These are phyloP conservation scores for Fraxinus sp. DNA, from an alignment of 305 asterid species.

Conservation along the genomic window DNA sequence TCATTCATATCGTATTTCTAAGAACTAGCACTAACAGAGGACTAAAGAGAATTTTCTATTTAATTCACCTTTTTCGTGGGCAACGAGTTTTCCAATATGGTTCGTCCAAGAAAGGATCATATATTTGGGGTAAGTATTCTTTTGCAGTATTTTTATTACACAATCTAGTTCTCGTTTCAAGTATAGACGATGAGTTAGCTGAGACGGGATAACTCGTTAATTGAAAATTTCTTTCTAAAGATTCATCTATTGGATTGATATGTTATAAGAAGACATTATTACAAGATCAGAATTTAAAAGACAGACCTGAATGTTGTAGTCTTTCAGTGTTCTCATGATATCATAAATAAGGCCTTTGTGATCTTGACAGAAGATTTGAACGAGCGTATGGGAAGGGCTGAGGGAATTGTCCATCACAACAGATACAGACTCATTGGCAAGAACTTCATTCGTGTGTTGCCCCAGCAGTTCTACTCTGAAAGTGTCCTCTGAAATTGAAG, in stretches of 20 bases:
- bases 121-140: background rate
- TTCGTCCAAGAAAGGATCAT: background rate
- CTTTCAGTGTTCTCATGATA: slow-evolving; percentile 56
- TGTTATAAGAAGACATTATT: background rate
- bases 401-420: slow-evolving; percentile 49
- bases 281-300: background rate
- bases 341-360: slow-evolving; percentile 73
- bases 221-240: background rate
- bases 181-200: background rate
- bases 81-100: background rate
- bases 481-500: slow-evolving; percentile 48
- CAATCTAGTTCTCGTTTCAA: background rate
- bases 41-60: background rate
- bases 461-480: slow-evolving; percentile 32
- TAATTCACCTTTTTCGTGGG: background rate
- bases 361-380: slow-evolving; percentile 53
- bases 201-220: background rate
- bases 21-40: background rate
- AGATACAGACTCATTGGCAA: slow-evolving; percentile 39
- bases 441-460: slow-evolving; percentile 23
- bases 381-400: slow-evolving; percentile 63
- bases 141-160: background rate
- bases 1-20: background rate
- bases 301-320: slow-evolving; percentile 46
- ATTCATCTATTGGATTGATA: background rate